These are phyloP conservation scores for Ganoderma leucocontextum DNA, from an alignment of 1,284 basidiomycete genomes.

Conservation along the genomic window DNA sequence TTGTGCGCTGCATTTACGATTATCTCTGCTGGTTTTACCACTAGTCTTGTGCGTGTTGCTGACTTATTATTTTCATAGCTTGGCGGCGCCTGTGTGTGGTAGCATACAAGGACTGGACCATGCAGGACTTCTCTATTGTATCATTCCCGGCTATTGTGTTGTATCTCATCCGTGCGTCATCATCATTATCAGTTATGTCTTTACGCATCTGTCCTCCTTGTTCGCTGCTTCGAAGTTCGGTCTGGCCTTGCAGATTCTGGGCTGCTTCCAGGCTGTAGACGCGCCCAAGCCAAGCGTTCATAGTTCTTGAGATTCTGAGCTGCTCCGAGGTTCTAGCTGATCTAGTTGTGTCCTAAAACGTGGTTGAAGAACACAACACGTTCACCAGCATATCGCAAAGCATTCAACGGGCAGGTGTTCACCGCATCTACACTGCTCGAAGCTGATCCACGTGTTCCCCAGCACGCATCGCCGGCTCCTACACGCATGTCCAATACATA, in stretches of 20 bases:
- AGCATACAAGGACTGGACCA: background rate
- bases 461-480: constrained; percentile 4
- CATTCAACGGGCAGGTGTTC: background rate
- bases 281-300: background rate
- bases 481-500: constrained; percentile 10
- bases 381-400: background rate
- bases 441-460: constrained; percentile 18
- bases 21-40: too few relatives aligned
- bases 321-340: background rate
- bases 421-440: background rate
- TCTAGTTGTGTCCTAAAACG: background rate
- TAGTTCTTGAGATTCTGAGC: background rate
- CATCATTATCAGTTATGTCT: constrained; percentile 10
- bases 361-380: constrained; percentile 4
- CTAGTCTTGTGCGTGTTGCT: background rate
- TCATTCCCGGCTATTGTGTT: constrained; percentile 18
- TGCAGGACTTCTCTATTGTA: constrained; percentile 25
- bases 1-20: background rate
- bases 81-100: constrained; percentile 20
- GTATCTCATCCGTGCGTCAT: constrained; percentile 25
- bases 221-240: background rate
- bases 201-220: background rate
- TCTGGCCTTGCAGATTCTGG: background rate
- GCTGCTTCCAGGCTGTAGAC: background rate
- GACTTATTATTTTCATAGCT: constrained; percentile 14